Evolutionary conservation across 306 rosid genomes (phyloP).

Genomic region (Adenanthera pavonina): DNA sequence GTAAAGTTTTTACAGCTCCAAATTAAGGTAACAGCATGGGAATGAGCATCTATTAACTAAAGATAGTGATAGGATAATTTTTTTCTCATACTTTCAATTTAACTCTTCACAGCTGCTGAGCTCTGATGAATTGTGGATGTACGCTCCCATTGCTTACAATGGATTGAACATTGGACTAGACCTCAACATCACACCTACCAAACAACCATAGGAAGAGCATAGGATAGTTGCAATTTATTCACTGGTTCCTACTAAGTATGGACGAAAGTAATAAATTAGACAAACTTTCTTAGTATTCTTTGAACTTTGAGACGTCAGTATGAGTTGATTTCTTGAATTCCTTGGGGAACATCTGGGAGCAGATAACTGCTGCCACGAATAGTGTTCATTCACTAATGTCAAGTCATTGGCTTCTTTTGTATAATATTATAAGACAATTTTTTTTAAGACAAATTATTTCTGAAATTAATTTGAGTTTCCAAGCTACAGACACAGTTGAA

Average conservation of each 20-base stretch:
- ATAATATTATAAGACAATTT: neutral
- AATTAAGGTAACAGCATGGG: slow-evolving; percentile 67
- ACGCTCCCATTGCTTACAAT: slow-evolving; percentile 92
- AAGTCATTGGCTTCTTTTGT: slow-evolving; percentile 18
- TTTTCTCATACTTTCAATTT: slow-evolving; percentile 32
- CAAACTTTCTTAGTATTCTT: slow-evolving; percentile 31
- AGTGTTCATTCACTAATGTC: slow-evolving; percentile 5
- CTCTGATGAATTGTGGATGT: slow-evolving; percentile 93
- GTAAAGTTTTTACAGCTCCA: slow-evolving; percentile 91
- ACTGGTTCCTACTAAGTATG: neutral
- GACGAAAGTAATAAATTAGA: slow-evolving; percentile 22
- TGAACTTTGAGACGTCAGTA: slow-evolving; percentile 4
- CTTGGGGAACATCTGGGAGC: slow-evolving; percentile 5
- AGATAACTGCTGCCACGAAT: slow-evolving; percentile 8
- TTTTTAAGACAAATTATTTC: neutral
- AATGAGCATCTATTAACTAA: neutral
- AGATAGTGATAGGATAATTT: neutral
- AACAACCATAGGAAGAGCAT: slow-evolving; percentile 42
- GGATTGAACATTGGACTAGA: slow-evolving; percentile 86
- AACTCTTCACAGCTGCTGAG: slow-evolving; percentile 68
- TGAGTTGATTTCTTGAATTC: slow-evolving; percentile 27
- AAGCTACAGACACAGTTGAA: neutral
- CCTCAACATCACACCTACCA: slow-evolving; percentile 51
- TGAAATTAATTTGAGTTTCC: slow-evolving; percentile 2
- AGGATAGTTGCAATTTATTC: slow-evolving; percentile 20